Conservation (phyloP, 345 rosid genomes). For the Conringia planisiliqua region DNA sequence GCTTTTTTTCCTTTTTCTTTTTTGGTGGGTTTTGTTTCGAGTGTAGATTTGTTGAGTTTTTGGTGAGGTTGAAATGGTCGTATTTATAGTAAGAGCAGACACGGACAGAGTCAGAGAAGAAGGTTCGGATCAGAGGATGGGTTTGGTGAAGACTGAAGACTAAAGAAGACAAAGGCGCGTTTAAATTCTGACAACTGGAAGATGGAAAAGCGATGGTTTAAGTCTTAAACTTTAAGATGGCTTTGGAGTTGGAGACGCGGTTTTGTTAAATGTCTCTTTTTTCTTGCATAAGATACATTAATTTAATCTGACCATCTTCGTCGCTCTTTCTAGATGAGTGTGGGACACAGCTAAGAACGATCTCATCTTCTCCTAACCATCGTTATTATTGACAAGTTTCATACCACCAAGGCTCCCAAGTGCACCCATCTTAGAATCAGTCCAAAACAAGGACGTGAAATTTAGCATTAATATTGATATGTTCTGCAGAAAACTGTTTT, state of each 20-base stretch:
- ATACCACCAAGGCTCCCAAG: neutral
- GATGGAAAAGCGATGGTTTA: conserved; percentile 12
- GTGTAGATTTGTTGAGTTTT: neutral
- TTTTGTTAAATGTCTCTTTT: neutral
- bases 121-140: conserved; percentile 14
- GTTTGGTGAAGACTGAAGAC: conserved; percentile 21
- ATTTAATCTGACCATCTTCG: conserved; percentile 9
- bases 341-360: conserved; percentile 11
- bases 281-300: neutral
- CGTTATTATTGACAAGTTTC: conserved; percentile 2
- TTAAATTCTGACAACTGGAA: conserved; percentile 19
- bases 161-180: conserved; percentile 11
- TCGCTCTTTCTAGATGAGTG: conserved; percentile 4
- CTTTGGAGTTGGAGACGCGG: conserved; percentile 26
- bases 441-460: neutral
- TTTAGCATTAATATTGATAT: neutral
- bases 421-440: neutral
- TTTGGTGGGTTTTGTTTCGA: neutral
- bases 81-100: conserved; percentile 11
- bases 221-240: no score
- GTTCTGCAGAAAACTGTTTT: neutral
- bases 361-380: conserved; percentile 3
- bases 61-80: neutral
- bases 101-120: neutral
- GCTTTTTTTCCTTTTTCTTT: neutral